Evolutionary conservation across 2,329 filamentous ascomycete species (phyloP), one percentile per base, ranked within the genome.

Genomic region (Trichoderma koningiopsis): DNA sequence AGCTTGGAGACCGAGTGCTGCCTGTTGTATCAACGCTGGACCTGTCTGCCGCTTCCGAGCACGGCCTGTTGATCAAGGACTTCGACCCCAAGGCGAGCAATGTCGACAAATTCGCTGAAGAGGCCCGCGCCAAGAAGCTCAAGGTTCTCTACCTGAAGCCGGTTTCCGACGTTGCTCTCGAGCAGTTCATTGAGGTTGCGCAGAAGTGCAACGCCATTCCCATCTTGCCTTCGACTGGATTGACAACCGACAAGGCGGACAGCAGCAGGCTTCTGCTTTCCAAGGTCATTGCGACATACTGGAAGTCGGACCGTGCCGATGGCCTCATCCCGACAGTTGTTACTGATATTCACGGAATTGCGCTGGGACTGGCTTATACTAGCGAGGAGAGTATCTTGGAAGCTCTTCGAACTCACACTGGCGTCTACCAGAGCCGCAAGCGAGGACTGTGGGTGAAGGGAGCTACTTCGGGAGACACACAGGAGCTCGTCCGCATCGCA

Each of bases 381-480:
- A 97, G 92, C 77, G 89, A 92, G 72, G 92, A 96, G 79, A 98
- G 95, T 78, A 89, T 99, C 40, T 85, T 89, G 10, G 95, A 97
- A 82, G 95, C 95, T 47, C 79, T 99, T 71, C 88, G 88, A 75
- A 97, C 93, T 6, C 83, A 86, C 74, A 84, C 84, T 0, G 94
- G 96, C 37, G 95, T 98, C 47, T 99, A 99, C 79, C 94, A 97
- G 81, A 98, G 95, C 83, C 88, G 96, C 64, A 98, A 97, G 84
- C 88, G 96, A 56, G 96, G 96, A 0, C 82, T 99, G 33, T 99
- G 96, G 96, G 91, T 97, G 81, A 99, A 99, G 83, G 96, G 96
- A 6, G 92, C 94, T 64, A 96, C 92, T 10, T 98, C 95, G 66
- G 96, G 96, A 16, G 94, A 98, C 78, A 93, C 92, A 14, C 96